Evolutionary conservation across 495 filamentous ascomycete genomes (phyloP), one percentile per base, ranked within the genome.

Genomic region (Penicillium daleae): DNA sequence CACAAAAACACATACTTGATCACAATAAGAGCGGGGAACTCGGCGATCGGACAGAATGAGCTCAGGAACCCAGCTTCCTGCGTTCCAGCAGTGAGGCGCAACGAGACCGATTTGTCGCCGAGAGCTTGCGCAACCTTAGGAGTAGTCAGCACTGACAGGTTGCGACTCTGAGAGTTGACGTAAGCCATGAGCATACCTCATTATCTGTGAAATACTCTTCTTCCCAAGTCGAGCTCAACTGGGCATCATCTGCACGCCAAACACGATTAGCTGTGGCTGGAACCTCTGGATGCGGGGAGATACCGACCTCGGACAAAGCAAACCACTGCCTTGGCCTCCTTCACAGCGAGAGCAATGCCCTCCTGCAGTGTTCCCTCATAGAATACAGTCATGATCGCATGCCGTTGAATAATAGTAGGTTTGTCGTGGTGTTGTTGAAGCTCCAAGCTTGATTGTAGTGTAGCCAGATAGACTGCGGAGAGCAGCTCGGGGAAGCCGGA

Each of bases 51-150:
- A 67, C 89, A 96, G 68, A 97, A 88, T 4, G 91, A 90, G 5
- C 88, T 82, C 6, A 98, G 79, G 65, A 90, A 95, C 3, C 84
- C 85, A 15, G 92, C 92, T 76, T 97, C 94, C 59, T 87, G 81
- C 15, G 87, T 92, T 12, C 86, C 90, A 21, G 87, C 84, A 24
- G 76, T 74, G 13, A 97, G 80, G 55, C 87, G 84, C 26, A 97
- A 80, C 19, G 88, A 66, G 22, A 98, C 80, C 13, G 90, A 83
- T 57, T 85, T 79, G 19, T 80, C 73, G 39, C 74, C 68, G 15
- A 96, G 76, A 19, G 86, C 49, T 62, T 57, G 73, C 6, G 73
- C 67, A 33, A 86, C 69, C 81, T 54, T 37, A 54, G 29, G 31
- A 32, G 15, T 17, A 7, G 56, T 70, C 31, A 70, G 57, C 55